Percentiles rank a stretch among this genome's conserved stretches.
These are phyloP conservation scores for Plasmodium vinckei DNA, from an alignment of 169 alveolate genomes.

Conservation along the genomic window DNA sequence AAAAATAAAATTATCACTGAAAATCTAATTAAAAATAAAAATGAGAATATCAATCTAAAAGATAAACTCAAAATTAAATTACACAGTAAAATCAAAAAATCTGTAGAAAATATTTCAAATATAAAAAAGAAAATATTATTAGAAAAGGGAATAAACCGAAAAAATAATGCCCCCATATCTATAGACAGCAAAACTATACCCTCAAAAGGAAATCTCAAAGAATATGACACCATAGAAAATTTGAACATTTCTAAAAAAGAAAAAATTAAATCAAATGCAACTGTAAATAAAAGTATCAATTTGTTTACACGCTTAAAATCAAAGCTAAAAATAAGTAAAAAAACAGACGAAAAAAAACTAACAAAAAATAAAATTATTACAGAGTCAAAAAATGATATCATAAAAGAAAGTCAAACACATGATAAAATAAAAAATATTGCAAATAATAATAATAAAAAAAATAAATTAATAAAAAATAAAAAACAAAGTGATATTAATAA, in stretches of 20 bases:
- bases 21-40: neutral
- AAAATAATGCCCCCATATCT: neutral
- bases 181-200: conserved; percentile 1
- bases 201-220: neutral
- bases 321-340: no score
- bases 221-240: no score
- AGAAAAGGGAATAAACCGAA: neutral
- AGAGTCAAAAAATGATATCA: neutral
- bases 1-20: neutral
- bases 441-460: neutral
- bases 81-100: neutral
- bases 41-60: neutral
- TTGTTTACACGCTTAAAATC: no score
- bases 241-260: no score
- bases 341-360: neutral
- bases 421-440: neutral
- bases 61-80: neutral
- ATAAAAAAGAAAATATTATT: neutral
- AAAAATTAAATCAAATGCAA: no score
- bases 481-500: neutral
- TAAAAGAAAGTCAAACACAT: neutral
- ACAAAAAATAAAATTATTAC: conserved; percentile 11
- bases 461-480: neutral
- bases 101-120: neutral
- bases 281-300: no score